Conservation (phyloP, 257 asterid species). For the Lavandula angustifolia region DNA sequence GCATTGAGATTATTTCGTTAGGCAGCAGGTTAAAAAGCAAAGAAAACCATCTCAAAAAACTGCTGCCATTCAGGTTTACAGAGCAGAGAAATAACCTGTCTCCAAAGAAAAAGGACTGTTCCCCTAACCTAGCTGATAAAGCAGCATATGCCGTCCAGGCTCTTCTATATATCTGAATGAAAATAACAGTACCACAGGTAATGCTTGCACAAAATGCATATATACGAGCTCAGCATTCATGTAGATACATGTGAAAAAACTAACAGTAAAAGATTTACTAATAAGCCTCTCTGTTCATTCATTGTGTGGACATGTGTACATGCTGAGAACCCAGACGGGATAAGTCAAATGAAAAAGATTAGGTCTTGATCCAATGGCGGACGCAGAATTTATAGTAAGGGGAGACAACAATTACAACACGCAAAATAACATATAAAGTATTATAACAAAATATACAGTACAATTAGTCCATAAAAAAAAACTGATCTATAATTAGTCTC, state of each 20-base stretch:
- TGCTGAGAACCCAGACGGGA: not conserved
- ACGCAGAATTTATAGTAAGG: too few species aligned
- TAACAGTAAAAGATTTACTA: slow-evolving; percentile 5
- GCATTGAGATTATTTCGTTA: slow-evolving; percentile 33
- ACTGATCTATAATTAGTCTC: too few species aligned
- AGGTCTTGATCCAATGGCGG: not conserved
- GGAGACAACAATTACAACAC: too few species aligned
- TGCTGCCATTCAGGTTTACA: slow-evolving; percentile 4
- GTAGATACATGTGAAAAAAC: not conserved
- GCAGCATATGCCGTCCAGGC: slow-evolving; percentile 69
- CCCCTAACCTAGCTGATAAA: slow-evolving; percentile 75
- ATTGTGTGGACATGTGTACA: not conserved
- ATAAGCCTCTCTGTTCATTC: not conserved
- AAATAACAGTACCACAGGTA: slow-evolving; percentile 1
- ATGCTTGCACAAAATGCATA: not conserved
- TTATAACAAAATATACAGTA: too few species aligned
- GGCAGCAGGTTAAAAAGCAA: slow-evolving; percentile 23
- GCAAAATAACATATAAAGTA: too few species aligned
- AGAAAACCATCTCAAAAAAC: not conserved
- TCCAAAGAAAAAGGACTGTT: slow-evolving; percentile 64
- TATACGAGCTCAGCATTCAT: not conserved
- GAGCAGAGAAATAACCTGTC: slow-evolving; percentile 51
- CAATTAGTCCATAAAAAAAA: too few species aligned
- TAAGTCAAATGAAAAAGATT: not conserved
- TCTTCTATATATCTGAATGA: slow-evolving; percentile 74